These are phyloP conservation scores for Picea sitchensis DNA, from an alignment of 75 land plant species.

Conservation along the genomic window DNA sequence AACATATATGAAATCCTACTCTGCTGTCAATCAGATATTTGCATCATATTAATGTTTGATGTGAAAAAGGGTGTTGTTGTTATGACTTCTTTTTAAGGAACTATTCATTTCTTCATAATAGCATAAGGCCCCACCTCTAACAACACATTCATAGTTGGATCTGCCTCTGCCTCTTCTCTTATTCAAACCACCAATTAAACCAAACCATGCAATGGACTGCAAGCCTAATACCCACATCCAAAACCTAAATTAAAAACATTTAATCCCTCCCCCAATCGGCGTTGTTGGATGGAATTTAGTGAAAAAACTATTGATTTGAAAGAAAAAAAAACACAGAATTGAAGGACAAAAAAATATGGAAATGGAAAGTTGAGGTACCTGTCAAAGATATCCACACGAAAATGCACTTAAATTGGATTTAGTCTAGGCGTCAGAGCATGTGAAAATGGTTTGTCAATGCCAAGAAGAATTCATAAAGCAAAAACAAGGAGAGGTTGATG, in stretches of 20 bases:
- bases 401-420: not conserved
- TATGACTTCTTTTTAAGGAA: no score
- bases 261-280: not conserved
- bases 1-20: no score
- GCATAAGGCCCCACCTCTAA: not conserved
- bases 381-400: not conserved
- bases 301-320: not conserved
- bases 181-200: not conserved
- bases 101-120: no score
- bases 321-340: not conserved
- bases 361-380: not conserved
- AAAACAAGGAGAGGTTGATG: constrained; percentile 25
- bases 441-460: not conserved
- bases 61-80: no score
- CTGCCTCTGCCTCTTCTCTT: not conserved
- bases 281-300: not conserved
- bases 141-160: constrained; percentile 6
- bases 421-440: not conserved
- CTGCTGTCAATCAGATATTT: no score
- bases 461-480: constrained; percentile 13
- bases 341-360: not conserved
- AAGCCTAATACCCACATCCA: not conserved
- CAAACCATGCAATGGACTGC: not conserved
- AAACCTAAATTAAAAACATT: not conserved
- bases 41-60: no score